phyloP scores from a whole-genome alignment of 2,329 filamentous ascomycete species.

The Trichoderma sp. region DNA sequence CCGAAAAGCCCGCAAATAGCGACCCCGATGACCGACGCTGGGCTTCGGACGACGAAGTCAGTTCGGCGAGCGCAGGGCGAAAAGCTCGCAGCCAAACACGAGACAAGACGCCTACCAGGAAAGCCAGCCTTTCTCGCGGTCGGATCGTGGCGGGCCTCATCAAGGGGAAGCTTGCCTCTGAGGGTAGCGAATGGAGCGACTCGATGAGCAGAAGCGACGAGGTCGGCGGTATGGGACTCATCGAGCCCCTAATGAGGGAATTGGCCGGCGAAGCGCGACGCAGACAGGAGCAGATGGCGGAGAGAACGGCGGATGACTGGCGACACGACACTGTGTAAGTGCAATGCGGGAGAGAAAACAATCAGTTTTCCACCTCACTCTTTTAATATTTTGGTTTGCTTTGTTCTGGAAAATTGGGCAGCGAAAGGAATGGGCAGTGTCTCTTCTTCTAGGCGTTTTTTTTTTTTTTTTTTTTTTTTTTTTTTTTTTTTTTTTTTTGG shows the following conservation, averaged over 20 bases:
- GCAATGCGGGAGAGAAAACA: background rate
- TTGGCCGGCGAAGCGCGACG: conserved; percentile 33
- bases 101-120: conserved; percentile 24
- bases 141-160: conserved; percentile 32
- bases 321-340: conserved; percentile 2
- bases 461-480: too few species aligned
- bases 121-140: conserved; percentile 30
- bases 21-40: conserved; percentile 28
- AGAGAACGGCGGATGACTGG: conserved; percentile 14
- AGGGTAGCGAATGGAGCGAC: conserved; percentile 26
- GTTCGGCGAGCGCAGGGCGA: conserved; percentile 11
- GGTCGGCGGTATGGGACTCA: conserved; percentile 36
- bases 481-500: too few species aligned
- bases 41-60: conserved; percentile 34
- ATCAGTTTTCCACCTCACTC: background rate
- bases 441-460: conserved; percentile 1
- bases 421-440: background rate
- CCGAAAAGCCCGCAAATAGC: background rate
- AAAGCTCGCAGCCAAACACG: conserved; percentile 17
- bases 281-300: conserved; percentile 22
- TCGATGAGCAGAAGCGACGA: conserved; percentile 30
- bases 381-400: background rate
- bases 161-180: conserved; percentile 2
- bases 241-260: conserved; percentile 47
- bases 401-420: background rate